Conservation (phyloP, 1,284 basidiomycete species). For the Somion occarium region DNA sequence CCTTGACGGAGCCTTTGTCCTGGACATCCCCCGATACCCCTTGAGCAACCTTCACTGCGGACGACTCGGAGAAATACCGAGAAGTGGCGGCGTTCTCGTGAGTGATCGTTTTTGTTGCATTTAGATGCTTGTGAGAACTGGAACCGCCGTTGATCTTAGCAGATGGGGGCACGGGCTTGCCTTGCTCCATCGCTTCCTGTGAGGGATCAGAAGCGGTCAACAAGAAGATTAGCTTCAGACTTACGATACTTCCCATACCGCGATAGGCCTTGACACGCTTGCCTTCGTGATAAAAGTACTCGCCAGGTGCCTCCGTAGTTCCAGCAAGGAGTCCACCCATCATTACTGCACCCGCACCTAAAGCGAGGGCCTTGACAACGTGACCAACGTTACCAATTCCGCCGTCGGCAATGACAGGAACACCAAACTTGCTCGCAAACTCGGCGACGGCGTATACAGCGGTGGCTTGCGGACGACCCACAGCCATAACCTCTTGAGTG, state of each 20-base stretch:
- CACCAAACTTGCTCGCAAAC: slow-evolving; percentile 90
- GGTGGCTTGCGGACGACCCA: slow-evolving; percentile 95
- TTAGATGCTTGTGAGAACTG: slow-evolving; percentile 42
- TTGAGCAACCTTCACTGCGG: slow-evolving; percentile 94
- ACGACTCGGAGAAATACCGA: slow-evolving; percentile 95
- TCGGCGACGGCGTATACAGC: slow-evolving; percentile 95
- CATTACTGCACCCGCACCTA: slow-evolving; percentile 97
- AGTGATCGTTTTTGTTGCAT: slow-evolving; percentile 41
- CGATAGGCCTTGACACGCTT: slow-evolving; percentile 99
- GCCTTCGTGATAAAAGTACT: slow-evolving; percentile 99
- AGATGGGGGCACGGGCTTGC: slow-evolving; percentile 40
- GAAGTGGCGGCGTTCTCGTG: slow-evolving; percentile 95
- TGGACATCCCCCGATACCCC: slow-evolving; percentile 96
- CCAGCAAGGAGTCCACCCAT: slow-evolving; percentile 97
- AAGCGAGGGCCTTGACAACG: slow-evolving; percentile 93
- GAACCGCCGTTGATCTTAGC: slow-evolving; percentile 29
- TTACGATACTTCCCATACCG: slow-evolving; percentile 88
- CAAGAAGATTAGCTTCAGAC: slow-evolving; percentile 12
- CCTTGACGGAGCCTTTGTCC: slow-evolving; percentile 93
- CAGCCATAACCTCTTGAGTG: slow-evolving; percentile 99
- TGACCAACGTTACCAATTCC: slow-evolving; percentile 96
- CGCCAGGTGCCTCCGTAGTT: slow-evolving; percentile 95
- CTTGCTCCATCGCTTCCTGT: slow-evolving; percentile 90
- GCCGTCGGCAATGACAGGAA: slow-evolving; percentile 98
- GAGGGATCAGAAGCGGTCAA: slow-evolving; percentile 2